A percentile compares a stretch with the other conserved stretches of the same genome.
Evolutionary conservation across 352 stramenopile species (phyloP).

Genomic region (Globisporangium nodosum): DNA sequence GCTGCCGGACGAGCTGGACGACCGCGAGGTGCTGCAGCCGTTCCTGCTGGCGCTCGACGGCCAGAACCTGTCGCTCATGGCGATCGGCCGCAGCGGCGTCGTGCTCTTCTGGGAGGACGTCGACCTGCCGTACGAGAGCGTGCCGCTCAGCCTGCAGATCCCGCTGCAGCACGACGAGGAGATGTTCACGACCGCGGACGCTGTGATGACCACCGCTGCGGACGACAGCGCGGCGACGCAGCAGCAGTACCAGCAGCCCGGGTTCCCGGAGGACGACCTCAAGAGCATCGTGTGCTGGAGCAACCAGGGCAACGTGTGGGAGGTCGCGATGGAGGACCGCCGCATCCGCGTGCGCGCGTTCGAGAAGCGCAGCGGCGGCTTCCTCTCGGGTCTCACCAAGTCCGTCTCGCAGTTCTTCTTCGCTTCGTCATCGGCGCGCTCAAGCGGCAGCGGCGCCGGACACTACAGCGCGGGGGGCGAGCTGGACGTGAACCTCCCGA

Average conservation of each 20-base stretch:
- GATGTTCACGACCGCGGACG: constrained; percentile 41
- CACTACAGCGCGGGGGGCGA: constrained; percentile 12
- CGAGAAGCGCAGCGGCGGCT: constrained; percentile 59
- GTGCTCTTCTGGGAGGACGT: constrained; percentile 84
- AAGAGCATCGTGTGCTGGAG: constrained; percentile 76
- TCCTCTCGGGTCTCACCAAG: constrained; percentile 65
- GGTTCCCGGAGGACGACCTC: constrained; percentile 7
- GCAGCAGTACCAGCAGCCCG: too few species aligned
- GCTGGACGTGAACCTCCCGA: constrained; percentile 44
- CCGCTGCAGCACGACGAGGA: constrained; percentile 45
- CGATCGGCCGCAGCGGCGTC: constrained; percentile 50
- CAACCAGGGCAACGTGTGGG: constrained; percentile 73
- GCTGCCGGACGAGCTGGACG: constrained; percentile 49
- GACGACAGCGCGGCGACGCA: background rate
- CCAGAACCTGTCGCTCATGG: constrained; percentile 64
- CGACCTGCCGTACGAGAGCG: constrained; percentile 68
- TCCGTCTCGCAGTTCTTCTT: constrained; percentile 81
- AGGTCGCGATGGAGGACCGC: constrained; percentile 71
- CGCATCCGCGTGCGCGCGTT: constrained; percentile 72
- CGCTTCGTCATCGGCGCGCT: constrained; percentile 27
- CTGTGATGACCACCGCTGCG: constrained; percentile 18
- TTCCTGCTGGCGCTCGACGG: constrained; percentile 65
- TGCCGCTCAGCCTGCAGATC: constrained; percentile 76
- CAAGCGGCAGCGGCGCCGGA: constrained; percentile 10
- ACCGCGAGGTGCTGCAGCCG: constrained; percentile 41